phyloP scores from a whole-genome alignment of 345 rosid species.

The Nephelium lappaceum region DNA sequence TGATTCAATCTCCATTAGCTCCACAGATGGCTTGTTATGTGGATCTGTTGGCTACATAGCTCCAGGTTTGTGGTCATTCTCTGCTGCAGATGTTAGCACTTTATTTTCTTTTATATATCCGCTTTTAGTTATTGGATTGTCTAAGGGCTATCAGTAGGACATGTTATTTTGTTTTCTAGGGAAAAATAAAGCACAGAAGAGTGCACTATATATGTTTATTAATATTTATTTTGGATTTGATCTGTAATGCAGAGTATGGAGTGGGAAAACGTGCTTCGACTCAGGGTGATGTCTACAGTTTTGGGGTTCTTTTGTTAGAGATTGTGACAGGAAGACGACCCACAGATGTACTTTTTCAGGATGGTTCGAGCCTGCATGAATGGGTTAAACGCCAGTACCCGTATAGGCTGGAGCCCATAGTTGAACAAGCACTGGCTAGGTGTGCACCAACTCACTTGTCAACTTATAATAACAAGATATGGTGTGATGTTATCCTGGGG shows the following conservation, averaged over 20 bases:
- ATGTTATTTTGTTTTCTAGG: too few relatives aligned
- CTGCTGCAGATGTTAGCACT: too few relatives aligned
- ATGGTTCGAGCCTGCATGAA: slow-evolving; percentile 75
- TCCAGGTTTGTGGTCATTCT: slow-evolving; percentile 54
- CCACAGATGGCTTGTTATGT: slow-evolving; percentile 72
- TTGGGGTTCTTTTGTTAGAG: slow-evolving; percentile 79
- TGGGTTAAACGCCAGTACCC: slow-evolving; percentile 80
- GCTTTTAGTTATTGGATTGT: too few relatives aligned
- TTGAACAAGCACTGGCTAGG: slow-evolving; percentile 58
- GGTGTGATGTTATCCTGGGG: slow-evolving; percentile 69
- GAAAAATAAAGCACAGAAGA: too few relatives aligned
- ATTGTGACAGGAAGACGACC: slow-evolving; percentile 75
- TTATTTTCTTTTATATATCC: too few relatives aligned
- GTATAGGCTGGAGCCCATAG: slow-evolving; percentile 53
- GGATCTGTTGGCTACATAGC: slow-evolving; percentile 95
- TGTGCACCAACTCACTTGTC: slow-evolving; percentile 41
- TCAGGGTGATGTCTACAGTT: slow-evolving; percentile 88
- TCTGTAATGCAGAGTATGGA: slow-evolving; percentile 64
- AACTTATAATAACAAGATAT: slow-evolving; percentile 32
- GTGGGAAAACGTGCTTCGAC: slow-evolving; percentile 78
- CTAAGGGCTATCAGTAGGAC: too few relatives aligned
- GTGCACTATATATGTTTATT: too few relatives aligned
- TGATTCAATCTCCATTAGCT: slow-evolving; percentile 63
- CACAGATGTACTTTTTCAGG: slow-evolving; percentile 55
- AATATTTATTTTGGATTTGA: background rate